Percentiles rank a stretch among this genome's conserved stretches.
These are phyloP conservation scores for Mycothermus thermophilus DNA, from an alignment of 495 filamentous ascomycete species.

Conservation along the genomic window DNA sequence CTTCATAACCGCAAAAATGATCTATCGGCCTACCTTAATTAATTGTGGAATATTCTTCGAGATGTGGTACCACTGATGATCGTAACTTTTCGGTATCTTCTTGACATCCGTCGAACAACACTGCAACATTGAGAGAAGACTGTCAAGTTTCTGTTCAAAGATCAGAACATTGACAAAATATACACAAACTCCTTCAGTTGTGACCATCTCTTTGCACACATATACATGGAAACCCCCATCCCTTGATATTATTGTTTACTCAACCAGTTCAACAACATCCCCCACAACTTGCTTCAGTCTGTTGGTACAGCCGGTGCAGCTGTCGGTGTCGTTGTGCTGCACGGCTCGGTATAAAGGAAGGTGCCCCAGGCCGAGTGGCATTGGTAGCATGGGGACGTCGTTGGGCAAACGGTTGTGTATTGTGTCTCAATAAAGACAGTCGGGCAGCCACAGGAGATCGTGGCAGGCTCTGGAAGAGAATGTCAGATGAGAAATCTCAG, in stretches of 20 bases:
- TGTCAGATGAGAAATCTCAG: not conserved
- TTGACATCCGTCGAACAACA: too few relatives aligned
- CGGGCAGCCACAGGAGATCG: conserved; percentile 12
- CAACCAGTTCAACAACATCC: too few relatives aligned
- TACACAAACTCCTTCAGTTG: not conserved
- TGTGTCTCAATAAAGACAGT: conserved; percentile 8
- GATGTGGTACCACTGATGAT: too few relatives aligned
- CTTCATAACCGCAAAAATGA: too few relatives aligned
- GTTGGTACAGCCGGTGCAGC: not conserved
- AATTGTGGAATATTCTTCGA: too few relatives aligned
- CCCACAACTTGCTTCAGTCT: not conserved
- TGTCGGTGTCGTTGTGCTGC: not conserved
- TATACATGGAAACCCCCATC: too few relatives aligned
- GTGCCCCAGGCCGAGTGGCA: conserved; percentile 17
- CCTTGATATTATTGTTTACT: too few relatives aligned
- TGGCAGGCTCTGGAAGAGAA: conserved; percentile 6
- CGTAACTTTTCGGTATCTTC: too few relatives aligned
- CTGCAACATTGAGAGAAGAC: too few relatives aligned
- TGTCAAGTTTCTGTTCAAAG: not conserved
- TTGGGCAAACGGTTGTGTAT: conserved; percentile 13
- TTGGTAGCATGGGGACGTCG: conserved; percentile 13
- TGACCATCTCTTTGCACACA: not conserved
- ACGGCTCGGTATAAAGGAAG: conserved; percentile 7
- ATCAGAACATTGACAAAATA: not conserved
- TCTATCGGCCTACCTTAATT: too few relatives aligned